Percentiles rank a stretch among this genome's conserved stretches.
phyloP scores from a whole-genome alignment of 1,284 basidiomycete species.

The Boletus holoroseus region DNA sequence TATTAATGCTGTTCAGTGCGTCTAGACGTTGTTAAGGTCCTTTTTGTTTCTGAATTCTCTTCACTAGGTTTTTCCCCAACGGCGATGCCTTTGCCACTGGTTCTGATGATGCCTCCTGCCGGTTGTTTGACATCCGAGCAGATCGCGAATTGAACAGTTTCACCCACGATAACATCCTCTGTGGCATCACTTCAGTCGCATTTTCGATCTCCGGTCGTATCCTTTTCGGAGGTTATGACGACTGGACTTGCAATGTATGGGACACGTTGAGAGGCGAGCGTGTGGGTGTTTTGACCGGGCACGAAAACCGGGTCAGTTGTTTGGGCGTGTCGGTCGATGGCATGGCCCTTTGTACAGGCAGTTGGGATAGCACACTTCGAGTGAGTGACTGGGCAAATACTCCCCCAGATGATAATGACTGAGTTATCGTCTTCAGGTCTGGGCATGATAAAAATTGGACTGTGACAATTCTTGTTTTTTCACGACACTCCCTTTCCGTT shows the following conservation, averaged over 20 bases:
- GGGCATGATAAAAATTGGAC: slow-evolving; percentile 45
- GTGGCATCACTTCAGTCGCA: slow-evolving; percentile 96
- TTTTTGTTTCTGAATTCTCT: slow-evolving; percentile 12
- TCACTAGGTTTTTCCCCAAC: slow-evolving; percentile 91
- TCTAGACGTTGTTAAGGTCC: slow-evolving; percentile 26
- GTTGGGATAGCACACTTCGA: slow-evolving; percentile 96
- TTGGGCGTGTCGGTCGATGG: slow-evolving; percentile 94
- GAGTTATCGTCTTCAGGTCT: slow-evolving; percentile 40
- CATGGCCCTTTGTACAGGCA: slow-evolving; percentile 96
- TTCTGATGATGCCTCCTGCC: slow-evolving; percentile 97
- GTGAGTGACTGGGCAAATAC: slow-evolving; percentile 44
- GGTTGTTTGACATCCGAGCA: slow-evolving; percentile 95
- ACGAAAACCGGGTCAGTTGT: slow-evolving; percentile 97
- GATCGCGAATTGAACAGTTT: slow-evolving; percentile 96
- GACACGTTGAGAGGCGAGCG: slow-evolving; percentile 98
- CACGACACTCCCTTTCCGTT: slow-evolving; percentile 22
- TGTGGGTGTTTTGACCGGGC: slow-evolving; percentile 92
- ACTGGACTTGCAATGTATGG: slow-evolving; percentile 99
- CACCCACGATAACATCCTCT: slow-evolving; percentile 97
- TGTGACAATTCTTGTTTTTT: slow-evolving; percentile 24
- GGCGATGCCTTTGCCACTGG: slow-evolving; percentile 98
- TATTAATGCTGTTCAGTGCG: slow-evolving; percentile 97
- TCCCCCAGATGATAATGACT: slow-evolving; percentile 10
- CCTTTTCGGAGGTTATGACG: slow-evolving; percentile 97
- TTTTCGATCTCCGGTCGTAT: slow-evolving; percentile 97